phyloP scores from a whole-genome alignment of 2,329 filamentous ascomycete genomes.

The Cyanodermella asteris region DNA sequence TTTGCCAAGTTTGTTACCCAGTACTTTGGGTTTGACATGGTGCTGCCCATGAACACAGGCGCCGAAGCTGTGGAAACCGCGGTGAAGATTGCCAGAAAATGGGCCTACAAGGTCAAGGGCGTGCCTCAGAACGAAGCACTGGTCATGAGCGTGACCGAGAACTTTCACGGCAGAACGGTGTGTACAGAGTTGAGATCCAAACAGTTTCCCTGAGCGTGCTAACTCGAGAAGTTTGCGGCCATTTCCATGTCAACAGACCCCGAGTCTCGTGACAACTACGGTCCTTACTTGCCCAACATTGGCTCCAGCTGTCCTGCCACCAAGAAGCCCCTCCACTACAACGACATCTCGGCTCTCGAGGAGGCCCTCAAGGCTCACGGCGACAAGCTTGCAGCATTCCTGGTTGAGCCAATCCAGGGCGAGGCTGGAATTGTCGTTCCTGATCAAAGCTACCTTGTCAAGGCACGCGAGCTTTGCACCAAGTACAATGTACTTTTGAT shows the following conservation, averaged over 20 bases:
- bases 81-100: slow-evolving; percentile 89
- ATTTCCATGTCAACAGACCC: slow-evolving; percentile 90
- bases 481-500: slow-evolving; percentile 92
- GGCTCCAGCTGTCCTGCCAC: slow-evolving; percentile 58
- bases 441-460: slow-evolving; percentile 64
- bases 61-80: slow-evolving; percentile 86
- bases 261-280: slow-evolving; percentile 91
- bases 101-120: slow-evolving; percentile 91
- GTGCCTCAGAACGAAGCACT: slow-evolving; percentile 68
- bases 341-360: slow-evolving; percentile 62
- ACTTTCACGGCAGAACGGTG: slow-evolving; percentile 92
- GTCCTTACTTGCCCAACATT: slow-evolving; percentile 78
- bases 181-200: slow-evolving; percentile 20
- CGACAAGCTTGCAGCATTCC: slow-evolving; percentile 70
- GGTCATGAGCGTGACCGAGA: slow-evolving; percentile 67
- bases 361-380: slow-evolving; percentile 61
- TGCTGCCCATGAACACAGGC: slow-evolving; percentile 93
- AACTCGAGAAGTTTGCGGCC: slow-evolving; percentile 49
- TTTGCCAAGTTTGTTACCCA: slow-evolving; percentile 83
- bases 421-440: slow-evolving; percentile 94
- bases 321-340: slow-evolving; percentile 60
- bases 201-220: neutral
- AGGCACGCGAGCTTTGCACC: slow-evolving; percentile 68
- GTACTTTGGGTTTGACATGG: slow-evolving; percentile 92
- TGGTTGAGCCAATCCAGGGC: slow-evolving; percentile 91